Evolutionary conservation across 2,329 filamentous ascomycete genomes (phyloP), one percentile per base, ranked within the genome.

Genomic region (Neurospora sp.): DNA sequence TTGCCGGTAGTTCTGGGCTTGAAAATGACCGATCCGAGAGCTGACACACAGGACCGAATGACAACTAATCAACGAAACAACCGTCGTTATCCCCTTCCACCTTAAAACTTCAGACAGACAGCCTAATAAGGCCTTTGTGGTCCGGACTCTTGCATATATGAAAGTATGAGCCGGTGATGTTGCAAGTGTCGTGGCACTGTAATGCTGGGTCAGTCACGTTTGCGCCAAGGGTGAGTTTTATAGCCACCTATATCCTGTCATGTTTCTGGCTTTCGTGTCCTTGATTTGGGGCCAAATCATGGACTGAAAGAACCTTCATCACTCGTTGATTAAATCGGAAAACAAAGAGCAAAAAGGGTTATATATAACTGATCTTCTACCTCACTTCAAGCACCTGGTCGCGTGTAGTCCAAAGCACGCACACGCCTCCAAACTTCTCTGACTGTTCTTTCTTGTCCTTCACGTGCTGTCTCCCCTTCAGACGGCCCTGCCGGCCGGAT

Each of bases 371-470:
- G 15, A 62, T 10, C 12, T 36, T 62, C 23, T 17, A 62, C 52
- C 28, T 11, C 10, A 3, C 4, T 70, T 74, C 68, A 87, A 68
- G 81, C 84, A 1, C 89, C 89, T 0, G 89, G 91, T 23, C 91
- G 83, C 33, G 81, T 80, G 76, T 93, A 93, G 74, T 92, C 88
- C 69, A 93, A 79, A 12, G 83, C 80, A 67, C 85, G 81, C 6
- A 92, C 91, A 40, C 91, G 83, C 73, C 85, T 86, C 91, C 91
- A 93, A 1, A 91, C 88, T 75, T 92, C 90, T 62, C 90, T 82
- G 1, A 92, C 89, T 0, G 89, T 86, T 70, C 91, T 82, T 74
- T 92, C 90, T 74, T 93, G 91, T 8, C 85, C 83, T 75, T 92
- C 82, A 17, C 89, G 84, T 6, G 84, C 90, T 2, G 87, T 89